Evolutionary conservation across 2,329 filamentous ascomycete species (phyloP).

Genomic region (Huntiella decipiens): DNA sequence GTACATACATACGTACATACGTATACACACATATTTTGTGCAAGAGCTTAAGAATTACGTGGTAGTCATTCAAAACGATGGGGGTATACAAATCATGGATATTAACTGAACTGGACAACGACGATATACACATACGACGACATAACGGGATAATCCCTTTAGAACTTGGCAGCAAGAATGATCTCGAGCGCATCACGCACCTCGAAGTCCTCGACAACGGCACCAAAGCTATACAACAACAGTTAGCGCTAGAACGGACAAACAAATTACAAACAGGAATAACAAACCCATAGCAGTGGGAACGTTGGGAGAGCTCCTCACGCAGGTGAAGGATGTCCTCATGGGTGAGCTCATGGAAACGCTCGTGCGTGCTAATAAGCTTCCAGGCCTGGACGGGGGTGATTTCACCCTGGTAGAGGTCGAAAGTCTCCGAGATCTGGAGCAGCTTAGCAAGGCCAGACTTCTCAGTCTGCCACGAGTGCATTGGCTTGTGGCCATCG

Average conservation of each 20-base stretch:
- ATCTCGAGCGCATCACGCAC: conserved; percentile 59
- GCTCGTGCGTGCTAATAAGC: conserved; percentile 53
- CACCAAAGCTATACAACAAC: conserved; percentile 31
- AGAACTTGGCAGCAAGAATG: conserved; percentile 20
- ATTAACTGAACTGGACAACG: too few relatives aligned
- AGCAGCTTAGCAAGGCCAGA: conserved; percentile 63
- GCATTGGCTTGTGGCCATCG: conserved; percentile 32
- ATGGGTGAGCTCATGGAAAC: conserved; percentile 43
- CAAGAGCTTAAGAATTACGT: too few relatives aligned
- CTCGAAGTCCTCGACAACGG: conserved; percentile 49
- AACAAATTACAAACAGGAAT: conserved; percentile 3
- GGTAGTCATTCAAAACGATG: too few relatives aligned
- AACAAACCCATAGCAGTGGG: conserved; percentile 79
- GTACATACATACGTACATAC: too few relatives aligned
- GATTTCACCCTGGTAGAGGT: conserved; percentile 75
- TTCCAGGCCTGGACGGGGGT: conserved; percentile 94
- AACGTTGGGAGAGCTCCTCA: conserved; percentile 56
- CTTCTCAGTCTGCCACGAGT: conserved; percentile 64
- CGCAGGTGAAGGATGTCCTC: conserved; percentile 55
- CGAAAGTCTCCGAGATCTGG: conserved; percentile 63
- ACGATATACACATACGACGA: too few relatives aligned
- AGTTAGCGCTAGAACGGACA: conserved; percentile 6
- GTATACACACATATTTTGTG: too few relatives aligned
- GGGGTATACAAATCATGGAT: too few relatives aligned
- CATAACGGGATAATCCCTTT: too few relatives aligned